Conservation (phyloP, 2,329 filamentous ascomycete genomes). For the Penicillium capsulatum region DNA sequence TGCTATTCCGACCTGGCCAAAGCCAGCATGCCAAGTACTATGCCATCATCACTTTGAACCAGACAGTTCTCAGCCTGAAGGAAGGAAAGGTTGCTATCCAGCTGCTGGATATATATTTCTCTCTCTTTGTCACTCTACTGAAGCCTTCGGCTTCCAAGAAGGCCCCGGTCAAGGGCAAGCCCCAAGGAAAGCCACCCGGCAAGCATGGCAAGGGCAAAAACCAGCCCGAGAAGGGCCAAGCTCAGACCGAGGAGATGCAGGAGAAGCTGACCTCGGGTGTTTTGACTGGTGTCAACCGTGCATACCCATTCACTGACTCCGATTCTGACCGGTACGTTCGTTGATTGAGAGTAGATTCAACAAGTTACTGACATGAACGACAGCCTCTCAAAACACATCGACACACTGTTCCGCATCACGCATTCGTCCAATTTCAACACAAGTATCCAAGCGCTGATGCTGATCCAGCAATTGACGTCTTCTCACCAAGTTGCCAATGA, state of each 20-base stretch:
- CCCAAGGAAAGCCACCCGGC: conserved; percentile 38
- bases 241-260: conserved; percentile 63
- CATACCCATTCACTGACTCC: conserved; percentile 83
- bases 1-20: conserved; percentile 82
- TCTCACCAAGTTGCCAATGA: conserved; percentile 78
- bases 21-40: conserved; percentile 89
- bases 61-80: conserved; percentile 83
- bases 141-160: conserved; percentile 52
- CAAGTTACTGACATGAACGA: conserved; percentile 19
- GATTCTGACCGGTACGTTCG: conserved; percentile 67
- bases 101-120: conserved; percentile 87
- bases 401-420: conserved; percentile 91
- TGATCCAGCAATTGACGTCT: conserved; percentile 87
- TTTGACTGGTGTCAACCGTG: conserved; percentile 89
- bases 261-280: conserved; percentile 92
- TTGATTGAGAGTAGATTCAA: neutral
- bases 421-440: conserved; percentile 99
- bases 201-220: conserved; percentile 36
- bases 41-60: conserved; percentile 92
- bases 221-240: conserved; percentile 32
- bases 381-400: conserved; percentile 76
- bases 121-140: conserved; percentile 75
- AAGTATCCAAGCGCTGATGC: conserved; percentile 86
- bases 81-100: conserved; percentile 77
- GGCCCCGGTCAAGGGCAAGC: conserved; percentile 34